These are phyloP conservation scores for Candida labiduridarum DNA, from an alignment of 1,139 yeast genomes.

Conservation along the genomic window DNA sequence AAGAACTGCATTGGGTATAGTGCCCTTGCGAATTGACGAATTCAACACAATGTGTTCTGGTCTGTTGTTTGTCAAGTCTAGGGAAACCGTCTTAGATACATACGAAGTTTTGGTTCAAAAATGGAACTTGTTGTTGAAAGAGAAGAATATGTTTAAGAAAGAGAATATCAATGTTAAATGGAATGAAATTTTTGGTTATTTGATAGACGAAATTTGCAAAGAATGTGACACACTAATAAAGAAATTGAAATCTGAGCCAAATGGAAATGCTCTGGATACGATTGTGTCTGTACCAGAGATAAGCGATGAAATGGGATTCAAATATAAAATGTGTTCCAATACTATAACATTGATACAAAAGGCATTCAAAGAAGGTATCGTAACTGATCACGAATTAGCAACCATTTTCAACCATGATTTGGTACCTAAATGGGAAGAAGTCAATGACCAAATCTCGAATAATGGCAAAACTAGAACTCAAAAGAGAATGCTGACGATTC, in stretches of 20 bases:
- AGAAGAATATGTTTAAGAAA: constrained; percentile 40
- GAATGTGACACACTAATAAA: constrained; percentile 31
- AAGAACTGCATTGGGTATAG: constrained; percentile 58
- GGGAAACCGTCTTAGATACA: constrained; percentile 36
- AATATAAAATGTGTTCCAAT: constrained; percentile 38
- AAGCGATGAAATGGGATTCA: constrained; percentile 22
- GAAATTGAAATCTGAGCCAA: constrained; percentile 20
- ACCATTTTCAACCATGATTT: constrained; percentile 27
- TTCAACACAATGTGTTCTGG: constrained; percentile 33
- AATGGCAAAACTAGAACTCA: constrained; percentile 1
- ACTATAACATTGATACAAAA: constrained; percentile 34
- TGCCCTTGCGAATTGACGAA: constrained; percentile 56
- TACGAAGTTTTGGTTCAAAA: constrained; percentile 42
- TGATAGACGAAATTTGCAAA: constrained; percentile 40
- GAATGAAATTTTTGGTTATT: constrained; percentile 51
- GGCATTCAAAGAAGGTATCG: constrained; percentile 31
- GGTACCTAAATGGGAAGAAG: constrained; percentile 35
- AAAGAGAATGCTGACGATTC: constrained; percentile 10
- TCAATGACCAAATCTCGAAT: constrained; percentile 25
- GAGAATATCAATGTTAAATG: constrained; percentile 58
- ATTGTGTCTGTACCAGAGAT: constrained; percentile 2
- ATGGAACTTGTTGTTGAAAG: constrained; percentile 42
- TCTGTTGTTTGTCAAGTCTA: constrained; percentile 30
- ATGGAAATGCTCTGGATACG: background rate
- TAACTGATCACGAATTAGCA: constrained; percentile 23